Conservation (phyloP, 495 filamentous ascomycete species). For the Penicillium taxi region DNA sequence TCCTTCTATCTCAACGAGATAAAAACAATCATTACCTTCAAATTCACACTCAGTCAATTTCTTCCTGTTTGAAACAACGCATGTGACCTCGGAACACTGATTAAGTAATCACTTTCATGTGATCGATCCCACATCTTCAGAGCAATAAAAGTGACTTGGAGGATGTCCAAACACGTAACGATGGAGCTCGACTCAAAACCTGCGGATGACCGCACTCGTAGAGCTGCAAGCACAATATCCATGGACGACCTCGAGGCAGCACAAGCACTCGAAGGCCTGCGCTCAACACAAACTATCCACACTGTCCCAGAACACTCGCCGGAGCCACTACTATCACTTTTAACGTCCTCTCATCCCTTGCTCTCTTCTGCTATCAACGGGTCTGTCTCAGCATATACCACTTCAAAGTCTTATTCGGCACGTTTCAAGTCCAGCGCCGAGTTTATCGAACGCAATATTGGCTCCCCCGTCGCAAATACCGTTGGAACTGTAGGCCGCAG, state of each 20-base stretch:
- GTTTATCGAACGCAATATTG: constrained; percentile 75
- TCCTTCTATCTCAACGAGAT: too few species aligned
- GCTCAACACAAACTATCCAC: constrained; percentile 35
- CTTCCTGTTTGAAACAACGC: too few species aligned
- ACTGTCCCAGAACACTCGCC: constrained; percentile 26
- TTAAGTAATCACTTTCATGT: too few species aligned
- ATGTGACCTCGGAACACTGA: too few species aligned
- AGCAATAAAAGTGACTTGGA: too few species aligned
- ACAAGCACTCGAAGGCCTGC: constrained; percentile 76
- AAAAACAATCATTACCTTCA: too few species aligned
- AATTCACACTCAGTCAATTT: too few species aligned
- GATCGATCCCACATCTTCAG: too few species aligned
- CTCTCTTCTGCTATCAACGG: constrained; percentile 73
- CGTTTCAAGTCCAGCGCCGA: constrained; percentile 76
- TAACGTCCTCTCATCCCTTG: constrained; percentile 72
- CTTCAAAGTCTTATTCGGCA: constrained; percentile 79
- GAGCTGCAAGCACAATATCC: constrained; percentile 47
- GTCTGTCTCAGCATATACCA: constrained; percentile 71
- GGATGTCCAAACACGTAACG: too few species aligned
- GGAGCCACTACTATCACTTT: constrained; percentile 70
- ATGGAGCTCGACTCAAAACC: constrained; percentile 35
- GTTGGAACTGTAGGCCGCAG: constrained; percentile 71
- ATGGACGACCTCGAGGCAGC: constrained; percentile 86
- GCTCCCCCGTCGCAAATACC: constrained; percentile 70
- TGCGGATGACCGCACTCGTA: constrained; percentile 36